phyloP scores from a whole-genome alignment of 805 yeast genomes.

The Jamesozyma hellenica region DNA sequence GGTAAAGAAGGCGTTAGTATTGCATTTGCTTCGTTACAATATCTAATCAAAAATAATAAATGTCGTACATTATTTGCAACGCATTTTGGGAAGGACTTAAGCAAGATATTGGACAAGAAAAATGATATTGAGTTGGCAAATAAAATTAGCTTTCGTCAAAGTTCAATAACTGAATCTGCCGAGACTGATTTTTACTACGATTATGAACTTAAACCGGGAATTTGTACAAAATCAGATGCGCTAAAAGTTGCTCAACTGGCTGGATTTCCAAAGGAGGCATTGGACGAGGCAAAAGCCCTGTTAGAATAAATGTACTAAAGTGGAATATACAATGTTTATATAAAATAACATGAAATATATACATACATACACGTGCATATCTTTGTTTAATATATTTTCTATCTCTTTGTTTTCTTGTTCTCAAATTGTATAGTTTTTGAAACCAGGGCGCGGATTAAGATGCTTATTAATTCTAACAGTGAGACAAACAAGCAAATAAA shows the following conservation, averaged over 20 bases:
- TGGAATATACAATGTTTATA: too few relatives aligned
- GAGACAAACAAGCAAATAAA: too few relatives aligned
- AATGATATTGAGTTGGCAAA: slow-evolving; percentile 16
- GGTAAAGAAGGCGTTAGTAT: slow-evolving; percentile 76
- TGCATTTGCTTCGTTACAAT: slow-evolving; percentile 64
- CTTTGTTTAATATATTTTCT: too few relatives aligned
- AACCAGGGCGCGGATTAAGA: too few relatives aligned
- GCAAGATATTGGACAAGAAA: slow-evolving; percentile 30
- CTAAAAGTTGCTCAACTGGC: slow-evolving; percentile 67
- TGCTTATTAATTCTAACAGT: too few relatives aligned
- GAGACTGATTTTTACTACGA: slow-evolving; percentile 29
- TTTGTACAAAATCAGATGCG: slow-evolving; percentile 70
- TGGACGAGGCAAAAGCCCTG: slow-evolving; percentile 37
- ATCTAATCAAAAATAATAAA: slow-evolving; percentile 42
- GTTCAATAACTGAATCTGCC: slow-evolving; percentile 20
- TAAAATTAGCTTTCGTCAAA: slow-evolving; percentile 15
- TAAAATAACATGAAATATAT: too few relatives aligned
- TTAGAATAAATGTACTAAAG: too few relatives aligned
- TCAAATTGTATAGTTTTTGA: too few relatives aligned
- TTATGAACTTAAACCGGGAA: slow-evolving; percentile 53
- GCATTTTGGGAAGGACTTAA: slow-evolving; percentile 57
- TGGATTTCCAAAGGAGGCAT: slow-evolving; percentile 59
- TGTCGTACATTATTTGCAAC: slow-evolving; percentile 84
- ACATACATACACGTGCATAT: too few relatives aligned
- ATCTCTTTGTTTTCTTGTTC: too few relatives aligned